A percentile compares a stretch with the other conserved stretches of the same genome.
Evolutionary conservation across 2,329 filamentous ascomycete genomes (phyloP).

Genomic region (Penicillium sclerotiorum): DNA sequence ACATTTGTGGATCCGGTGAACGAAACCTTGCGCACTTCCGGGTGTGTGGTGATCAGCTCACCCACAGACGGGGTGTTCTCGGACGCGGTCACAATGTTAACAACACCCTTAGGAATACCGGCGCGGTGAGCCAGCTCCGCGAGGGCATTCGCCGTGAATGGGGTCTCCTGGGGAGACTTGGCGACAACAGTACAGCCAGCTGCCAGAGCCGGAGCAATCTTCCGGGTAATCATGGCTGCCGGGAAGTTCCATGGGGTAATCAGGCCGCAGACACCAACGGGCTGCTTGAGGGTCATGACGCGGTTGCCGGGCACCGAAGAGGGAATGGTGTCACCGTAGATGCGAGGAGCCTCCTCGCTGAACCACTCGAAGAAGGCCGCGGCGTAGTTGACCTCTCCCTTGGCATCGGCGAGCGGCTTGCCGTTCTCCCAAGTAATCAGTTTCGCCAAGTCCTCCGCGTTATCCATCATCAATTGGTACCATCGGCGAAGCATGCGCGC

Average conservation of each 20-base stretch:
- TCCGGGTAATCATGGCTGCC: constrained; percentile 56
- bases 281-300: constrained; percentile 66
- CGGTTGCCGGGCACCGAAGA: constrained; percentile 62
- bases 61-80: constrained; percentile 81
- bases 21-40: constrained; percentile 82
- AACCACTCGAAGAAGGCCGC: constrained; percentile 67
- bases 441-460: constrained; percentile 66
- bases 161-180: constrained; percentile 90
- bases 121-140: constrained; percentile 84
- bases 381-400: constrained; percentile 61
- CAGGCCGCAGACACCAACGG: constrained; percentile 67
- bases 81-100: constrained; percentile 82
- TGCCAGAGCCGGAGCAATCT: constrained; percentile 66
- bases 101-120: constrained; percentile 84
- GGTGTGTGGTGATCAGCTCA: constrained; percentile 72
- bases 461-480: constrained; percentile 68
- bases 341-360: constrained; percentile 61
- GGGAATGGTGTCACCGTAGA: constrained; percentile 64
- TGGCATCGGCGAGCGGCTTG: constrained; percentile 64
- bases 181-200: constrained; percentile 94
- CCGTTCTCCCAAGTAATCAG: constrained; percentile 72
- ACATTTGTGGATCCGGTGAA: constrained; percentile 79
- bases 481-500: constrained; percentile 65
- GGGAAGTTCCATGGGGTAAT: constrained; percentile 71
- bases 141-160: constrained; percentile 84